Evolutionary conservation across 2,329 filamentous ascomycete species (phyloP), one percentile per base, ranked within the genome.

Genomic region (Helicocarpus griseus): DNA sequence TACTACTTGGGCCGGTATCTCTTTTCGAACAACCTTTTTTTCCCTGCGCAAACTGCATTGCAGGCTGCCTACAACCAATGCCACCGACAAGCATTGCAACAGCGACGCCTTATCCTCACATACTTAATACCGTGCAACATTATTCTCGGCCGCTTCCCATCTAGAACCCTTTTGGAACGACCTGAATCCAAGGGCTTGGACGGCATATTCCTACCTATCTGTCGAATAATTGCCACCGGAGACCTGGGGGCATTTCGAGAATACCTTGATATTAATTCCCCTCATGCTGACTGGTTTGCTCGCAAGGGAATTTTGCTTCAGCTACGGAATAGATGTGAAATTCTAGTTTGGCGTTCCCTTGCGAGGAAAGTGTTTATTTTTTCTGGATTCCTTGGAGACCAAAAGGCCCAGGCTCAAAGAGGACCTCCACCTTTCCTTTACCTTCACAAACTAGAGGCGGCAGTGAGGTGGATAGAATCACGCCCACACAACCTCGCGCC

Each of bases 1-100:
- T 96, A 95, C 72, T 95, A 95, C 65, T 83, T 97, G 5, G 91
- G 91, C 17, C 85, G 89, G 53, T 96, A 91, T 69, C 82, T 90
- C 63, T 89, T 95, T 65, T 82, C 87, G 56, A 90, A 88, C 66
- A 86, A 83, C 58, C 85, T 95, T 64, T 95, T 89, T 67, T 81
- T 80, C 55, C 83, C 86, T 24, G 89, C 90, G 0, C 81, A 85
- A 49, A 74, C 81, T 46, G 88, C 85, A 33, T 74, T 96, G 5
- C 80, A 94, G 61, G 77, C 83, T 24, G 88, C 91, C 2, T 96
- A 95, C 67, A 72, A 83, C 48, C 85, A 94, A 67, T 87, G 87
- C 57, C 79, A 81, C 55, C 63, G 65, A n/a, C 66, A 70, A 50
- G 76, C 72, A 41, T 56, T 73, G 22, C 80, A 79, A 36, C 91